A percentile compares a stretch with the other conserved stretches of the same genome.
phyloP scores from a whole-genome alignment of 2,329 filamentous ascomycete species.

The Phaeosphaeriaceae sp. region DNA sequence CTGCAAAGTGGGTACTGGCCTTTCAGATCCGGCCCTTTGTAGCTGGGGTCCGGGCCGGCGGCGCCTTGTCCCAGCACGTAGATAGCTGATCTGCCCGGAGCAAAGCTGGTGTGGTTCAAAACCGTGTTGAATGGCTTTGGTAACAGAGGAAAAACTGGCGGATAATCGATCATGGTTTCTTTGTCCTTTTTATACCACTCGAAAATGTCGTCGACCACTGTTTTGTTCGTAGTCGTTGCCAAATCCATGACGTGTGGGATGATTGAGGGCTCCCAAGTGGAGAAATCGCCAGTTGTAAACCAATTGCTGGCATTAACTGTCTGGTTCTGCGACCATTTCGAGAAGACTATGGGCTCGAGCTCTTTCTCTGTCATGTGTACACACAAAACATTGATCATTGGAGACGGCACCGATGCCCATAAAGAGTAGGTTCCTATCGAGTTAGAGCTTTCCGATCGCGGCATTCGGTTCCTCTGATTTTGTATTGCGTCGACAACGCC shows the following conservation, averaged over 20 bases:
- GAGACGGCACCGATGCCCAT: not conserved
- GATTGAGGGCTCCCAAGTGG: not conserved
- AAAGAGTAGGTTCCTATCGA: not conserved
- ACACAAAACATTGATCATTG: not conserved
- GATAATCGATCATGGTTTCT: not conserved
- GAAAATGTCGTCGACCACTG: not conserved
- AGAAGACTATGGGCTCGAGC: not conserved
- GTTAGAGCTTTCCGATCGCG: not conserved
- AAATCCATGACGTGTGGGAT: not conserved
- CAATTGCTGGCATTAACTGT: not conserved
- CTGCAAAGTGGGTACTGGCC: not conserved
- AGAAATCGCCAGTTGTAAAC: not conserved
- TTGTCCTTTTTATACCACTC: not conserved
- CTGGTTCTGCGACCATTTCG: not conserved
- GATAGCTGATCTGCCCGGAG: not conserved
- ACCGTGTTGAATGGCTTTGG: not conserved
- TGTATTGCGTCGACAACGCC: not conserved
- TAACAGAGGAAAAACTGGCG: not conserved
- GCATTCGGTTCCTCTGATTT: not conserved
- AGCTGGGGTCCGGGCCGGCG: not conserved
- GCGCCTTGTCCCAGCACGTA: not conserved
- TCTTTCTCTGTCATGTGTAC: not conserved
- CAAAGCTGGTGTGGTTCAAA: not conserved
- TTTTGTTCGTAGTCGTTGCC: not conserved
- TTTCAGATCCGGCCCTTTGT: not conserved